Conservation (phyloP, 176 grass and related monocot species). For the Calamus simplicifolius region DNA sequence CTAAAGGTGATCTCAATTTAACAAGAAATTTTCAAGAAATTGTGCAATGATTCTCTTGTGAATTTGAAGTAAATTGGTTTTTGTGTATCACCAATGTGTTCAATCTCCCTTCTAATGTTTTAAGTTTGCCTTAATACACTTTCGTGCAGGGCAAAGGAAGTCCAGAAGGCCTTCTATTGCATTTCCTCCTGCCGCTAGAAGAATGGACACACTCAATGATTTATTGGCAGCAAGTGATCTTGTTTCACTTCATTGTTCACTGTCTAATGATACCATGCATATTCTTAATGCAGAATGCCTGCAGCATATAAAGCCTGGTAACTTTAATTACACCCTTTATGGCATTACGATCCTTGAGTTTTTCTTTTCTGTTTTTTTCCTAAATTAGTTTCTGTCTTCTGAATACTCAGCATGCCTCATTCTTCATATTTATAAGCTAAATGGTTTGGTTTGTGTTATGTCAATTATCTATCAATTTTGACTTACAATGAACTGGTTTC, state of each 20-base stretch:
- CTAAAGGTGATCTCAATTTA: too few species aligned
- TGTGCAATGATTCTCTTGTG: too few species aligned
- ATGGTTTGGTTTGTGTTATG: too few species aligned
- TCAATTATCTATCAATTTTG: too few species aligned
- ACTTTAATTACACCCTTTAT: background rate
- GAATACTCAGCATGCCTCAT: background rate
- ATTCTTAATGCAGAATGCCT: slow-evolving; percentile 80
- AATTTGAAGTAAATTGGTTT: too few species aligned
- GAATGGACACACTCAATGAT: slow-evolving; percentile 98
- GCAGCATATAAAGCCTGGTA: slow-evolving; percentile 89
- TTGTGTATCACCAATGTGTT: background rate
- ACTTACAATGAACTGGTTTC: slow-evolving; percentile 2
- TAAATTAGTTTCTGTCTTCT: background rate
- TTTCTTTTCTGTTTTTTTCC: slow-evolving; percentile 1
- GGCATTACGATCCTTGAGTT: background rate
- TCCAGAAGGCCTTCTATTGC: slow-evolving; percentile 48
- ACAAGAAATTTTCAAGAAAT: too few species aligned
- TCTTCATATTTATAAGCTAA: background rate
- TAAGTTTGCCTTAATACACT: too few species aligned
- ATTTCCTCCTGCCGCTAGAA: slow-evolving; percentile 80
- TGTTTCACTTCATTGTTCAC: slow-evolving; percentile 81
- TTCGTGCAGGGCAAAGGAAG: slow-evolving; percentile 42
- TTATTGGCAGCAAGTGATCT: slow-evolving; percentile 85
- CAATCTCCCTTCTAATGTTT: slow-evolving; percentile 7
- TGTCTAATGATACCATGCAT: slow-evolving; percentile 89